Evolutionary conservation across 2,329 filamentous ascomycete genomes (phyloP).

Genomic region (Dactylellina leptospora): DNA sequence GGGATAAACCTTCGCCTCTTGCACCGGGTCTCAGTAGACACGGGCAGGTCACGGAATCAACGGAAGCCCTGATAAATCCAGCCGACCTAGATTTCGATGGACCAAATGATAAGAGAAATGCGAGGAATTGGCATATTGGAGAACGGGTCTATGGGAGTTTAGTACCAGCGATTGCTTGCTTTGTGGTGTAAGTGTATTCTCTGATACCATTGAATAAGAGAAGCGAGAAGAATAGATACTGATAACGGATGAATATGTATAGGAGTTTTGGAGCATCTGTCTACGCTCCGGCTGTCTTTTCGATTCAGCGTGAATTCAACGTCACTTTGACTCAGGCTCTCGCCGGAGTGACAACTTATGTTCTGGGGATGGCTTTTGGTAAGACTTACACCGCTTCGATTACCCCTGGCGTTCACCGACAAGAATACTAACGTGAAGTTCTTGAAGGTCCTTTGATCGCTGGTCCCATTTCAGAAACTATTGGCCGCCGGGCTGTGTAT

Average conservation of each 20-base stretch:
- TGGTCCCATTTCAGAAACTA: constrained; percentile 42
- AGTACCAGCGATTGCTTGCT: constrained; percentile 39
- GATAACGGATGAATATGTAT: background rate
- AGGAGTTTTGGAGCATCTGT: constrained; percentile 49
- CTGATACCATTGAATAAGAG: background rate
- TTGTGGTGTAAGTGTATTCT: constrained; percentile 41
- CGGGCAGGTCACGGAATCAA: background rate
- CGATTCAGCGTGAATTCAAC: constrained; percentile 26
- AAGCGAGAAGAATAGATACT: background rate
- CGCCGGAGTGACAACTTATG: constrained; percentile 41
- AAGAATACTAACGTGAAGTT: background rate
- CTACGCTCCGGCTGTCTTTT: constrained; percentile 46
- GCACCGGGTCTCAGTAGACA: too few species aligned
- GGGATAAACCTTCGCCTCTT: too few species aligned
- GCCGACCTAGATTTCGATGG: constrained; percentile 40
- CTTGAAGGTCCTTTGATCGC: constrained; percentile 55
- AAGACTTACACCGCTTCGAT: background rate
- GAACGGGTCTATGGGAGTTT: constrained; percentile 36
- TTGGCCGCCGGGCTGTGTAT: constrained; percentile 56
- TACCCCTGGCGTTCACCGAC: background rate
- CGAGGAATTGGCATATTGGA: constrained; percentile 28
- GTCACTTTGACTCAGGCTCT: constrained; percentile 21
- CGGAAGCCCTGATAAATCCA: constrained; percentile 12
- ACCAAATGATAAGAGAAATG: constrained; percentile 42
- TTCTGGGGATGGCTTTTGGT: constrained; percentile 51